Conservation (phyloP, 1,284 basidiomycete genomes). For the Rhizoctonia solani region DNA sequence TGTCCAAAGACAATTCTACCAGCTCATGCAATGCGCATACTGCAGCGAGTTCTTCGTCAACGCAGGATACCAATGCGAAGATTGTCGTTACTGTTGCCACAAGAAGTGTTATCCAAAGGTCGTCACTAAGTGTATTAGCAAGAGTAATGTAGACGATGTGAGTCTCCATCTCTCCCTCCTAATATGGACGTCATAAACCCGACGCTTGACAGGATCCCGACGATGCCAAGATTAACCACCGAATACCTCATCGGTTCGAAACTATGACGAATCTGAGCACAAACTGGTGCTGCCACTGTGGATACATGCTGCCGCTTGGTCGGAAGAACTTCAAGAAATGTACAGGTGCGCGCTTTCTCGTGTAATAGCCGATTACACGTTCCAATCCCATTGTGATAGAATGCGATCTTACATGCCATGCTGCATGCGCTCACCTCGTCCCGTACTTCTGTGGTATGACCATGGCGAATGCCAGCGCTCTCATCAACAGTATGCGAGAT, state of each 20-base stretch:
- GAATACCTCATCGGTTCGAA: constrained; percentile 98
- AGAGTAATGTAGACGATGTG: constrained; percentile 86
- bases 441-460: constrained; percentile 99
- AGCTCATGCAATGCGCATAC: constrained; percentile 97
- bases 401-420: constrained; percentile 96
- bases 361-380: neutral
- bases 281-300: constrained; percentile 99
- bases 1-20: constrained; percentile 96
- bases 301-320: constrained; percentile 96
- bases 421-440: constrained; percentile 96
- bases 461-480: constrained; percentile 97
- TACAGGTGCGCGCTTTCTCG: constrained; percentile 51
- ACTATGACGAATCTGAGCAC: constrained; percentile 96
- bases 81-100: constrained; percentile 98
- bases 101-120: constrained; percentile 99
- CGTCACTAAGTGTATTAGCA: constrained; percentile 98
- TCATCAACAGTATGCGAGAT: constrained; percentile 83
- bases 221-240: constrained; percentile 99
- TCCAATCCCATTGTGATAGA: constrained; percentile 51
- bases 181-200: constrained; percentile 5
- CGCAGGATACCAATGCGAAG: constrained; percentile 97
- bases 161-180: constrained; percentile 46
- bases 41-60: constrained; percentile 98
- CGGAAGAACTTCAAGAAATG: constrained; percentile 96
- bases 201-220: constrained; percentile 73